Evolutionary conservation across 495 filamentous ascomycete genomes (phyloP).

Genomic region (Penicillium atrosanguineum): DNA sequence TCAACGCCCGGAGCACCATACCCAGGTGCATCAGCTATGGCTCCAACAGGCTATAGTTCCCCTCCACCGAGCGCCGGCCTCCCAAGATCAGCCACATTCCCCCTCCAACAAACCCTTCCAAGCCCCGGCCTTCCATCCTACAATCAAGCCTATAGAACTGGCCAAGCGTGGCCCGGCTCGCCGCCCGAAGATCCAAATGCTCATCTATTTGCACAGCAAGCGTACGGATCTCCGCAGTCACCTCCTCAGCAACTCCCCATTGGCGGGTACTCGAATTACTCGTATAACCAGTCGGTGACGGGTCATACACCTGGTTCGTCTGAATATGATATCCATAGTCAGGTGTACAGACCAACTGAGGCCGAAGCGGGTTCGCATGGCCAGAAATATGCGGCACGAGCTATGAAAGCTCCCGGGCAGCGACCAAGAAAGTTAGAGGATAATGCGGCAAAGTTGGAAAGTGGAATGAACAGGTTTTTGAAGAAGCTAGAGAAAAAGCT

Average conservation of each 20-base stretch:
- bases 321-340: conserved; percentile 70
- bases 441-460: conserved; percentile 67
- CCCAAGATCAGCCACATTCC: conserved; percentile 26
- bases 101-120: conserved; percentile 20
- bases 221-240: conserved; percentile 20
- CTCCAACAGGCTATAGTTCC: conserved; percentile 31
- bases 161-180: conserved; percentile 1
- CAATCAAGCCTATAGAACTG: conserved; percentile 9
- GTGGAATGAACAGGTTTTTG: conserved; percentile 73
- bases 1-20: conserved; percentile 25
- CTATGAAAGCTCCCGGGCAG: conserved; percentile 49
- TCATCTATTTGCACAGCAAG: conserved; percentile 35
- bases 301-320: conserved; percentile 24
- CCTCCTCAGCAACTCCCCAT: conserved; percentile 21
- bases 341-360: conserved; percentile 75
- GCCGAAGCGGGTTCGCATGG: conserved; percentile 45
- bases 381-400: conserved; percentile 50
- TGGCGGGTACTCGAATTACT: conserved; percentile 57
- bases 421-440: conserved; percentile 62
- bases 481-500: conserved; percentile 90
- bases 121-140: conserved; percentile 34
- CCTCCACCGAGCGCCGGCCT: conserved; percentile 39
- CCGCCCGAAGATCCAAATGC: conserved; percentile 45
- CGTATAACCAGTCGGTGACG: conserved; percentile 45
- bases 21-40: conserved; percentile 27